phyloP scores from a whole-genome alignment of 768 basidiomycete genomes.

The Hericium rajendrae region DNA sequence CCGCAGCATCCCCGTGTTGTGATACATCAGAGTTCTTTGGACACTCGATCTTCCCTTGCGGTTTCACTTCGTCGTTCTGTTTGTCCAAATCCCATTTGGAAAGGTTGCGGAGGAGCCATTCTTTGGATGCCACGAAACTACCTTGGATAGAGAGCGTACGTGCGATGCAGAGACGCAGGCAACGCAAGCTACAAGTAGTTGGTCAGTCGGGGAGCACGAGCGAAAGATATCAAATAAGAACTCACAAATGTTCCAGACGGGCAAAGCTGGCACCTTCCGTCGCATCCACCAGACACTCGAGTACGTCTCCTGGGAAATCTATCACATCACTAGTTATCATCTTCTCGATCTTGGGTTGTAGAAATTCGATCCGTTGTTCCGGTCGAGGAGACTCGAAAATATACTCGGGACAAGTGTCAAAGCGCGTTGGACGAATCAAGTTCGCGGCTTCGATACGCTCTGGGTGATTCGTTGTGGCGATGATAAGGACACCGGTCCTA shows the following conservation, averaged over 20 bases:
- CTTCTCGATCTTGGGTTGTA: not conserved
- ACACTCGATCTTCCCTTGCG: too few species aligned
- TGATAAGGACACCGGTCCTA: constrained; percentile 30
- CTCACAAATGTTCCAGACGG: constrained; percentile 31
- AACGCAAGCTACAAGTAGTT: too few species aligned
- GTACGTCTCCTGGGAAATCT: constrained; percentile 20
- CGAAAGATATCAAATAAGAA: not conserved
- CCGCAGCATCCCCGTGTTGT: too few species aligned
- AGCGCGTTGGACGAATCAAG: constrained; percentile 33
- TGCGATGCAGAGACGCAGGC: too few species aligned
- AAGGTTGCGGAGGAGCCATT: too few species aligned
- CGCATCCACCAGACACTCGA: constrained; percentile 19
- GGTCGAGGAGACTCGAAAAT: constrained; percentile 25
- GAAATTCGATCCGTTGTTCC: constrained; percentile 26
- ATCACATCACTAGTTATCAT: not conserved
- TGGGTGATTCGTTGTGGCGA: constrained; percentile 22
- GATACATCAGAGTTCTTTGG: too few species aligned
- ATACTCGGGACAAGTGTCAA: constrained; percentile 31
- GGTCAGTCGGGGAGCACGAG: too few species aligned
- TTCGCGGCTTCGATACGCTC: constrained; percentile 33
- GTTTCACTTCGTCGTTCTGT: too few species aligned
- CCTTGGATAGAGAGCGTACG: too few species aligned
- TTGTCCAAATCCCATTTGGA: too few species aligned
- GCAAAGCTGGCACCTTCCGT: constrained; percentile 34
- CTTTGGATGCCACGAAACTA: too few species aligned